Conservation (phyloP, 2,329 filamentous ascomycete genomes). For the Dothiorella sarmentorum region DNA sequence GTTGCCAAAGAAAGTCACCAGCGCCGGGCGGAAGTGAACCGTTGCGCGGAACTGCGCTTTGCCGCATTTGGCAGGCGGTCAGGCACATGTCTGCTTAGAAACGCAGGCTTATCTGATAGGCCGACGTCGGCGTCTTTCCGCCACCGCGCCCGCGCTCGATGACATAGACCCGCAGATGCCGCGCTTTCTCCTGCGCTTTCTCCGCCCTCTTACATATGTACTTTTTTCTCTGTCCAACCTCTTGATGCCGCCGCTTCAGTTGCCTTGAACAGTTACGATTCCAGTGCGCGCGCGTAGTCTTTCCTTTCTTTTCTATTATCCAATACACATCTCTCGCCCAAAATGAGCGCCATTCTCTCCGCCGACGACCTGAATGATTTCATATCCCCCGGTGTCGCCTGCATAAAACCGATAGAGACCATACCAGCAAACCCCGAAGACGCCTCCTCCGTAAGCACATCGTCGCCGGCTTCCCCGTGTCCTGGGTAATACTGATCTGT, state of each 20-base stretch:
- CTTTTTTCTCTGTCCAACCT: background rate
- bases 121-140: slow-evolving; percentile 5
- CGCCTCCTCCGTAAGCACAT: slow-evolving; percentile 38
- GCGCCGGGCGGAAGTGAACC: background rate
- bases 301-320: no score
- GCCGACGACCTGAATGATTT: slow-evolving; percentile 98
- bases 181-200: slow-evolving; percentile 11
- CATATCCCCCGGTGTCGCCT: slow-evolving; percentile 94
- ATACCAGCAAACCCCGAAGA: slow-evolving; percentile 62
- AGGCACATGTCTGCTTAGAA: slow-evolving; percentile 2
- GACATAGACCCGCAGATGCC: slow-evolving; percentile 5
- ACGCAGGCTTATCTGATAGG: slow-evolving; percentile 18
- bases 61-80: slow-evolving; percentile 7
- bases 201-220: background rate
- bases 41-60: background rate
- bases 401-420: slow-evolving; percentile 95
- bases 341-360: slow-evolving; percentile 95
- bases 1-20: background rate
- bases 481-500: no score
- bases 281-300: slow-evolving; percentile 1
- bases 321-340: slow-evolving; percentile 17
- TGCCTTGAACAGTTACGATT: background rate
- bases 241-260: background rate
- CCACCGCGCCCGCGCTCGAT: slow-evolving; percentile 8
- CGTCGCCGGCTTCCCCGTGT: background rate